phyloP scores from a whole-genome alignment of 306 rosid species.

The Pueraria montana region DNA sequence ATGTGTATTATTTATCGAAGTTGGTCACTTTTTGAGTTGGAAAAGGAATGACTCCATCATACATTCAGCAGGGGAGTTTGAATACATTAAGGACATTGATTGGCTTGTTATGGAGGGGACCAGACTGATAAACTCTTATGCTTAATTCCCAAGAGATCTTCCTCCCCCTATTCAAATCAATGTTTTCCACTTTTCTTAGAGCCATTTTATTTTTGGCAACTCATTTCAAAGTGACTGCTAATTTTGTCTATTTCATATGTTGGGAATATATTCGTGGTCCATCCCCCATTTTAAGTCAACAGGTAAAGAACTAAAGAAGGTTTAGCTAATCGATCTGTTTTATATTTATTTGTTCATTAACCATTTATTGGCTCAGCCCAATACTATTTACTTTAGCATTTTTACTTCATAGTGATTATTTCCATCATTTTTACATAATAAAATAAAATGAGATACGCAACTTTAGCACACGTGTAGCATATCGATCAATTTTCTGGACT shows the following conservation, averaged over 20 bases:
- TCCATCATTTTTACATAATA: neutral
- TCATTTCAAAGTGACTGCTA: constrained; percentile 13
- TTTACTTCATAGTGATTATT: neutral
- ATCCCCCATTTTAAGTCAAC: constrained; percentile 36
- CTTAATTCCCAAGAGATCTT: constrained; percentile 51
- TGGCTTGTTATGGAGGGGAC: constrained; percentile 62
- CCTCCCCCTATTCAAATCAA: constrained; percentile 15
- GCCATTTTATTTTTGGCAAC: neutral
- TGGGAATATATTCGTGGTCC: constrained; percentile 41
- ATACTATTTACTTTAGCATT: neutral
- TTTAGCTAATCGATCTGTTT: neutral
- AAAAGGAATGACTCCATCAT: constrained; percentile 48
- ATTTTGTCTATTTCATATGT: neutral
- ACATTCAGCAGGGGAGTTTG: constrained; percentile 36
- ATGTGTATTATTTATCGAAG: constrained; percentile 19
- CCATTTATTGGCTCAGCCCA: neutral
- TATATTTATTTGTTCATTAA: neutral
- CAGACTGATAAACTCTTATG: constrained; percentile 36
- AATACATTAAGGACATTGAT: constrained; percentile 42
- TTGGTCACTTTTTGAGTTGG: constrained; percentile 48
- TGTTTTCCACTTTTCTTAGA: neutral
- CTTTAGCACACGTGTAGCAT: too few species aligned
- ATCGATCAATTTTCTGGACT: constrained; percentile 7
- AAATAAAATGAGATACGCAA: neutral
- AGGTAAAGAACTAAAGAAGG: neutral